These are phyloP conservation scores for Xylaria sp. DNA, from an alignment of 2,329 filamentous ascomycete genomes.

Conservation along the genomic window DNA sequence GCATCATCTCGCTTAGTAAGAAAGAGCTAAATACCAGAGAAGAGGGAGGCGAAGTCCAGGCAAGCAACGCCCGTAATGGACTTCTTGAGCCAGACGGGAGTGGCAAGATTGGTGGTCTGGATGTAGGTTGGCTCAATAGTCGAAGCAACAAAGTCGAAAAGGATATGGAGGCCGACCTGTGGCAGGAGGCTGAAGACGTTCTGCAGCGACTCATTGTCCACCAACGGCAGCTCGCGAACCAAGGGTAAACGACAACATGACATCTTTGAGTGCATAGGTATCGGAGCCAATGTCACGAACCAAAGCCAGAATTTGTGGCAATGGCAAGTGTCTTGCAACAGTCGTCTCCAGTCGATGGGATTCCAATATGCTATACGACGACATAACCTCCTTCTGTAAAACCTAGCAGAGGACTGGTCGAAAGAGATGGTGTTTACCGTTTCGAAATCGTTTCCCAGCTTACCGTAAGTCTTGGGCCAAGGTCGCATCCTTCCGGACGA, in stretches of 20 bases:
- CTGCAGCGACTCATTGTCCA: constrained; percentile 36
- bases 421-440: not conserved
- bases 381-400: not conserved
- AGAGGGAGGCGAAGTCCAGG: constrained; percentile 43
- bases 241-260: constrained; percentile 7
- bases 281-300: not conserved
- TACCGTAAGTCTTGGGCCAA: not conserved
- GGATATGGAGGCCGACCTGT: constrained; percentile 85
- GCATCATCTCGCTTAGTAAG: constrained; percentile 68
- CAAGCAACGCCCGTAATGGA: constrained; percentile 44
- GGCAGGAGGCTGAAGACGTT: constrained; percentile 56
- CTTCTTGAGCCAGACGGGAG: constrained; percentile 65
- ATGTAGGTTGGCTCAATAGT: constrained; percentile 91
- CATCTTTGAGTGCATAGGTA: not conserved
- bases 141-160: constrained; percentile 82
- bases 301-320: not conserved
- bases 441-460: not conserved
- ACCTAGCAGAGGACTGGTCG: not conserved
- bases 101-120: constrained; percentile 70
- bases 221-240: constrained; percentile 14
- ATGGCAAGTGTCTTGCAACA: not conserved
- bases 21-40: constrained; percentile 41
- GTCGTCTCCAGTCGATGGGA: not conserved
- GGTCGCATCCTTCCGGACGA: not conserved
- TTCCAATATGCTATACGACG: not conserved